Conservation (phyloP, 495 filamentous ascomycete genomes). For the Aspergillus kassunensis region DNA sequence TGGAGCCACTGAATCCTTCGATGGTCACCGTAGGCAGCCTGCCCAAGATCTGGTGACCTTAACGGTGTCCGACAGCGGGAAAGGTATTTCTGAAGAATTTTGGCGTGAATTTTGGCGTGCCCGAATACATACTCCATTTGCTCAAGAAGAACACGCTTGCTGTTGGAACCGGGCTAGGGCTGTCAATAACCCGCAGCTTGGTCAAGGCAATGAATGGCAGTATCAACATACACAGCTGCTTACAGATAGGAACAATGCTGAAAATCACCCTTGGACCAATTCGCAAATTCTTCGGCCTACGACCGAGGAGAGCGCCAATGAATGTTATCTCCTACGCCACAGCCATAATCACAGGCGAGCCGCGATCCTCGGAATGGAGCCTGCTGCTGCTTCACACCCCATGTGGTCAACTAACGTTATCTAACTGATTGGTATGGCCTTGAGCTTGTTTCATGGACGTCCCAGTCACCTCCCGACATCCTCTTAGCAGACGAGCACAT, state of each 20-base stretch:
- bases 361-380: conserved; percentile 32
- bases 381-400: conserved; percentile 11
- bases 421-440: conserved; percentile 46
- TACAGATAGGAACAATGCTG: conserved; percentile 49
- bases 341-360: conserved; percentile 22
- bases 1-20: conserved; percentile 38
- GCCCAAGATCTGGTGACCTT: conserved; percentile 43
- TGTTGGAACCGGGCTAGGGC: conserved; percentile 50
- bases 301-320: conserved; percentile 18
- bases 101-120: conserved; percentile 70
- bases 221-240: conserved; percentile 49
- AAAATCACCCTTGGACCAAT: conserved; percentile 36
- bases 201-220: conserved; percentile 50
- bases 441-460: conserved; percentile 34
- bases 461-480: conserved; percentile 30
- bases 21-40: conserved; percentile 30
- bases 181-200: conserved; percentile 54
- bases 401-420: conserved; percentile 25
- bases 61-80: conserved; percentile 62
- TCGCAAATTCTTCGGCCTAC: conserved; percentile 9
- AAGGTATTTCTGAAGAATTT: conserved; percentile 71
- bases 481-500: conserved; percentile 39
- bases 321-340: conserved; percentile 29
- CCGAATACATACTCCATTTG: conserved; percentile 67
- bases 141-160: conserved; percentile 65